Percentiles rank a stretch among this genome's conserved stretches.
These are phyloP conservation scores for Lodderomyces orthopsilosis DNA, from an alignment of 1,139 yeast species.

Conservation along the genomic window DNA sequence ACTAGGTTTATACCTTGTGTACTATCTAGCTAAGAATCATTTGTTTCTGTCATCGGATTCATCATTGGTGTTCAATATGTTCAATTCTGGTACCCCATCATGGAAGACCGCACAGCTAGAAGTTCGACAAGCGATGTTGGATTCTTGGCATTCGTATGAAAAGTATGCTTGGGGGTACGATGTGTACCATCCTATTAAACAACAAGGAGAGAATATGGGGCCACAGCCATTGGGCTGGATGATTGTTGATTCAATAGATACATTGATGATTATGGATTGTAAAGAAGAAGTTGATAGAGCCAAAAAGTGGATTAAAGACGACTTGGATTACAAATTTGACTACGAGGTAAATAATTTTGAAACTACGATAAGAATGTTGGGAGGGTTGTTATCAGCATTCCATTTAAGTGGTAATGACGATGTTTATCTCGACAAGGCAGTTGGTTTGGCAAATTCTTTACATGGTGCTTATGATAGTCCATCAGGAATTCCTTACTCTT, in stretches of 20 bases:
- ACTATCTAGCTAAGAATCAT: constrained; percentile 13
- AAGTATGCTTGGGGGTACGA: constrained; percentile 75
- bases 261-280: constrained; percentile 78
- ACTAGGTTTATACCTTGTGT: constrained; percentile 37
- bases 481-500: constrained; percentile 74
- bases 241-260: constrained; percentile 85
- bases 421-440: constrained; percentile 73
- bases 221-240: constrained; percentile 91
- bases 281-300: constrained; percentile 64
- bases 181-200: constrained; percentile 47
- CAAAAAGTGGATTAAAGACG: constrained; percentile 67
- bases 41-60: neutral
- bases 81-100: neutral
- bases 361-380: constrained; percentile 91
- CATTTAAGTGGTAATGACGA: constrained; percentile 64
- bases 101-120: constrained; percentile 51
- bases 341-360: constrained; percentile 83
- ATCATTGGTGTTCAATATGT: neutral
- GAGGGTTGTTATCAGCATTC: constrained; percentile 83
- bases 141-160: constrained; percentile 78
- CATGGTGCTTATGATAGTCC: constrained; percentile 63
- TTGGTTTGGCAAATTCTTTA: constrained; percentile 64
- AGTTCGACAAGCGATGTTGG: constrained; percentile 63
- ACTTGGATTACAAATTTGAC: constrained; percentile 52
- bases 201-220: constrained; percentile 74